Conservation (phyloP, 768 basidiomycete genomes). For the Xerocomellus amylosporus region DNA sequence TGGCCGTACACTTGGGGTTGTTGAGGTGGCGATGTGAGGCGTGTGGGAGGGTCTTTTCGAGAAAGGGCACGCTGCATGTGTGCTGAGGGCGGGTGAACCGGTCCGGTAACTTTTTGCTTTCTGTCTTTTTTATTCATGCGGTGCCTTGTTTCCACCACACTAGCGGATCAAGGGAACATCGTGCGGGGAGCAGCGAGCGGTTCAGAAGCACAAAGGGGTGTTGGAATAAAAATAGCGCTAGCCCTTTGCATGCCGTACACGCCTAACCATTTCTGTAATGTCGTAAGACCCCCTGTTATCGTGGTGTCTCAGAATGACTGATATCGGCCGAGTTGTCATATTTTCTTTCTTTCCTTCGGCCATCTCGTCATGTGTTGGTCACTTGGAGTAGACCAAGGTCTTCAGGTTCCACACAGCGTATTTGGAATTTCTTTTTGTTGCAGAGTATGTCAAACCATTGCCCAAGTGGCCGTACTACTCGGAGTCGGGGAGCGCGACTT, state of each 20-base stretch:
- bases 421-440: neutral
- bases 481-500: neutral
- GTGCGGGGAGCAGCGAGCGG: neutral
- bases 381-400: neutral
- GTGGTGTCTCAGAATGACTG: neutral
- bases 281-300: neutral
- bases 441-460: neutral
- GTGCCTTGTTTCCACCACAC: neutral
- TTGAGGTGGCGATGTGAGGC: constrained; percentile 13
- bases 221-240: neutral
- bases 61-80: constrained; percentile 17
- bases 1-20: constrained; percentile 15
- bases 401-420: neutral
- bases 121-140: neutral
- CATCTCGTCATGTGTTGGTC: too few species aligned
- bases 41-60: constrained; percentile 16
- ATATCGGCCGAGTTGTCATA: neutral
- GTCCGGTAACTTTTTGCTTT: too few species aligned
- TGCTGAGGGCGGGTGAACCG: neutral
- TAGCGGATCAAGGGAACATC: too few species aligned
- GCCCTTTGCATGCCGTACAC: too few species aligned
- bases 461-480: neutral
- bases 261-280: neutral
- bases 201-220: too few species aligned
- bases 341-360: neutral